Conservation (phyloP, 2,329 filamentous ascomycete species). For the Coniochaeta hoffmannii region DNA sequence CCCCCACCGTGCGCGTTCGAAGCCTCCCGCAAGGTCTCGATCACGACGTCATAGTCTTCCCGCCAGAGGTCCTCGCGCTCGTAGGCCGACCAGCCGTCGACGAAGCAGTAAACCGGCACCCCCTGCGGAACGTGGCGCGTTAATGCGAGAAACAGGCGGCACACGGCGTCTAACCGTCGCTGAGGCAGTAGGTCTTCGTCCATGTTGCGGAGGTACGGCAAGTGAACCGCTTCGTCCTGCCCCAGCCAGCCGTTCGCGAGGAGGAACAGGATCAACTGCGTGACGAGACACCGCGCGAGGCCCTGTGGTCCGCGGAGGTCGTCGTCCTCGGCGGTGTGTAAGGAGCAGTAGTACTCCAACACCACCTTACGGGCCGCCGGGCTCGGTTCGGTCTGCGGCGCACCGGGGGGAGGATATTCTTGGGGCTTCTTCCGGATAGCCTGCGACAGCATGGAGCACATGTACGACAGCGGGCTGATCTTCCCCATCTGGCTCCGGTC, state of each 20-base stretch:
- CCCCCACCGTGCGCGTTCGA: background rate
- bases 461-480: conserved; percentile 6
- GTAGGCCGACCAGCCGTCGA: conserved; percentile 9
- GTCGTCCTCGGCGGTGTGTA: conserved; percentile 7
- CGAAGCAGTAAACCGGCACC: conserved; percentile 7
- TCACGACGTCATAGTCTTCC: conserved; percentile 5
- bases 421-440: background rate
- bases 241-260: conserved; percentile 5
- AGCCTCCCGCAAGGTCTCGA: background rate
- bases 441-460: conserved; percentile 4
- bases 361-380: conserved; percentile 1
- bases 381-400: background rate
- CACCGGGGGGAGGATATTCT: background rate
- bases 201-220: conserved; percentile 5
- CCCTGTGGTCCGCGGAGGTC: conserved; percentile 8
- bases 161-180: conserved; percentile 3
- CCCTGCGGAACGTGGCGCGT: conserved; percentile 1
- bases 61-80: conserved; percentile 5
- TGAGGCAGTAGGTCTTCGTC: conserved; percentile 5
- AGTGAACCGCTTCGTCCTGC: background rate
- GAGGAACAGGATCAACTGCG: conserved; percentile 8
- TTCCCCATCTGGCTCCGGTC: conserved; percentile 7
- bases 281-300: conserved; percentile 6
- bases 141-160: conserved; percentile 6
- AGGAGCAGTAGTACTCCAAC: conserved; percentile 9